Evolutionary conservation across 441 rosid species (phyloP), one percentile per base, ranked within the genome.

Genomic region (Daphne laureola): DNA sequence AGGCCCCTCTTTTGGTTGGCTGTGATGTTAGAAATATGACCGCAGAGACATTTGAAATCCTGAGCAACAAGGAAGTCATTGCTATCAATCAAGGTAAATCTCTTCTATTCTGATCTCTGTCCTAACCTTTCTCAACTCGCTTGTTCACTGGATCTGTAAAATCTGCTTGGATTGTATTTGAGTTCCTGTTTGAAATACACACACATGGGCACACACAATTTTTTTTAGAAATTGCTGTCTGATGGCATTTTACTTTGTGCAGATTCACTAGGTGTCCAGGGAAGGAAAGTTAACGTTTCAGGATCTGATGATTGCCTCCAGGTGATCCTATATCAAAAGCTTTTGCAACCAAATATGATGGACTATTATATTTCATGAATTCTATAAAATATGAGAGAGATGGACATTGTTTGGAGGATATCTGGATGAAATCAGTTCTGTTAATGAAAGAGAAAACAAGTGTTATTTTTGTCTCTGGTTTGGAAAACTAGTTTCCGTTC

Each of bases 221-320:
- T 21, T 21, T 21, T 21, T 21, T 21, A 31, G 38, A 31, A 31
- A 2, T 31, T 31, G 1, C 8, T 5, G 38, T 31, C 38, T 31
- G 9, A 31, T 11, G 6, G 38, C 11, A 3, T 31, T 7, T 5
- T 11, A 9, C 46, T 60, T 62, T 63, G 61, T 66, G 70, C 86
- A 92, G 98, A 91, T 58, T 71, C 89, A 13, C 90, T 91, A 17
- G 98, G 98, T 43, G 86, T 91, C 67, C 96, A 91, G 69, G 98
- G 96, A 66, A 86, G 98, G 68, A 88, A 73, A 72, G 84, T 87
- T 52, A 57, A 72, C 55, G 67, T 64, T 49, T 48, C 71, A 4
- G 96, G 98, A 42, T 57, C 57, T 51, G 80, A 71, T 63, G 76
- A 68, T 43, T 91, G 96, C 77, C 80, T 53, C 61, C 86, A 88